phyloP scores from a whole-genome alignment of 2,329 filamentous ascomycete species.

The Fusarium sublunatum region DNA sequence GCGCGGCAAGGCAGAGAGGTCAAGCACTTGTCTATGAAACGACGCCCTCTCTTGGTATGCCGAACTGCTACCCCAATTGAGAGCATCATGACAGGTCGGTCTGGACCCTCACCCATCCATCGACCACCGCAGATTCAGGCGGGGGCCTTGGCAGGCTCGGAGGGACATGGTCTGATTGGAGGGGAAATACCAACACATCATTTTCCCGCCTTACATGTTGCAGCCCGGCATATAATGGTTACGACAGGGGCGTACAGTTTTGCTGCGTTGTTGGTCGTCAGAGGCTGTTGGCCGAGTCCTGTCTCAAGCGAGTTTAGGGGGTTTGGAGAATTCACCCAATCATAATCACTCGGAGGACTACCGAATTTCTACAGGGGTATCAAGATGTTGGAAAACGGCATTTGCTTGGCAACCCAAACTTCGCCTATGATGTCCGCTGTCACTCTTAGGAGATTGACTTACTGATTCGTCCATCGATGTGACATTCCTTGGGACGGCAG shows the following conservation, averaged over 20 bases:
- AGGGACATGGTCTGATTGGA: conserved; percentile 40
- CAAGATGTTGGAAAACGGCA: conserved; percentile 19
- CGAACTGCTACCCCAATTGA: conserved; percentile 30
- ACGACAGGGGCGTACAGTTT: conserved; percentile 4
- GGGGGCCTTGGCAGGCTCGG: conserved; percentile 14
- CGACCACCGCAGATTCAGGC: conserved; percentile 15
- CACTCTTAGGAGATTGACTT: conserved; percentile 21
- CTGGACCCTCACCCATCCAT: conserved; percentile 22
- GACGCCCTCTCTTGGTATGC: conserved; percentile 11
- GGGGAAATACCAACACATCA: conserved; percentile 34
- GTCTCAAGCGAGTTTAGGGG: conserved; percentile 15
- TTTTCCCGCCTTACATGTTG: conserved; percentile 23
- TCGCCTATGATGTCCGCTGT: conserved; percentile 32
- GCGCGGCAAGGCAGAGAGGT: neutral
- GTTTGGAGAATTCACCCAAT: conserved; percentile 16
- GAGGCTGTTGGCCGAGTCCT: conserved; percentile 11
- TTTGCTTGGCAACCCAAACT: conserved; percentile 28
- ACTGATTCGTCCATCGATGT: conserved; percentile 14
- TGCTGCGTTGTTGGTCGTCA: neutral
- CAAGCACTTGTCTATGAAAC: neutral
- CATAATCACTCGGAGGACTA: conserved; percentile 16
- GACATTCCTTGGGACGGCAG: conserved; percentile 14
- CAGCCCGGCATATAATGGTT: conserved; percentile 18
- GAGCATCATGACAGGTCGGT: conserved; percentile 20
- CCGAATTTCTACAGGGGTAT: conserved; percentile 32